Base-by-base conservation (phyloP, 306 rosid species). In the Acacia acuminata region DNA sequence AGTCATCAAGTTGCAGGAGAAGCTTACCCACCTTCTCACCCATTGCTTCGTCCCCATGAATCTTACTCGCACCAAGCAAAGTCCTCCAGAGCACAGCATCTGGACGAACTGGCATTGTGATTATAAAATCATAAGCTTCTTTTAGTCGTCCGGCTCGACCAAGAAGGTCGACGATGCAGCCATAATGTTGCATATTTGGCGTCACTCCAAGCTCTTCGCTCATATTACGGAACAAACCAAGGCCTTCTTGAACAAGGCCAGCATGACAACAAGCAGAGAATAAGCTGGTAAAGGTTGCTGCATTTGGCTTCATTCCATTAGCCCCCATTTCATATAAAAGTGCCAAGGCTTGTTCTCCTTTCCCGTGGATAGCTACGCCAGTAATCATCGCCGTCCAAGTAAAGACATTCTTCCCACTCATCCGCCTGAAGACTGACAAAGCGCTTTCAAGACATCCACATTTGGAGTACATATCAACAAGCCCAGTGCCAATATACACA, bases 381-480 rank as follows among this genome's bases (percentile, higher is more conserved):
- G 92, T 85, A 2, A 88, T 84, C 93, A 91, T 87, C 10, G 93
- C 91, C n/a, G 97, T 92, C 94, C 97, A 94, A 53, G 94, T 91
- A 86, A 92, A 87, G 16, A 94, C 81, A 73, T 90, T 92, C 84
- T 83, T 92, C 86, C 76, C 67, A 16, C 77, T 79, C 93, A 92
- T 92, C 45, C 55, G 81, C 82, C 76, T 76, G 80, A 94, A 94
- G 65, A 87, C 36, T 9, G 77, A 86, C 20, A 86, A 67, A 70
- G 98, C 93, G 78, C 87, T 82, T 34, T 86, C 77, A 27, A 91
- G 82, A 65, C 90, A 87, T 16, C 97, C 97, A 66, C 98, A 92
- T 87, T 94, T 94, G 12, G 94, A 84, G 86, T 94, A 94, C 97
- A 94, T 92, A 84, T 92, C 95, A 55, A 94, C 90, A 56, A 94